Conservation (phyloP, 208 protist species). For the Herpetomonas tarakana region DNA sequence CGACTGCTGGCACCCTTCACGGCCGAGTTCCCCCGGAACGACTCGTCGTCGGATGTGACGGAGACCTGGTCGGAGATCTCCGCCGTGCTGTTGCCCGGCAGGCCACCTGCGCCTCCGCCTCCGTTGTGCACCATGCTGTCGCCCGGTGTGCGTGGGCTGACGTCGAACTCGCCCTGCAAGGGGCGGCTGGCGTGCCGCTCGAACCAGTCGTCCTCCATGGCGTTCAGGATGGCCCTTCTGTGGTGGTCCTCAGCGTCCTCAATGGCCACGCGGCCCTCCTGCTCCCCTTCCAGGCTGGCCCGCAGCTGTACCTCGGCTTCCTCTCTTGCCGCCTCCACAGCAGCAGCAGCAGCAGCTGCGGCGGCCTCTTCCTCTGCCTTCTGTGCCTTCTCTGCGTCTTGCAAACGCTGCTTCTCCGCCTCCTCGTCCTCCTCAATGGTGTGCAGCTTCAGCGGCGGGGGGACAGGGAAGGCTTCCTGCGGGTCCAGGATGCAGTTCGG, state of each 20-base stretch:
- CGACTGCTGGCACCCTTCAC: too few species aligned
- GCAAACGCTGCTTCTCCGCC: background rate
- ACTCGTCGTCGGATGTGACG: slow-evolving; percentile 68
- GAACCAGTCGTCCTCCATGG: slow-evolving; percentile 36
- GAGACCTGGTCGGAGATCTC: slow-evolving; percentile 49
- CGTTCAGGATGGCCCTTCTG: slow-evolving; percentile 21
- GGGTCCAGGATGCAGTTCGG: slow-evolving; percentile 30
- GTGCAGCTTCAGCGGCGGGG: slow-evolving; percentile 55
- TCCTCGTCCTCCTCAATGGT: slow-evolving; percentile 67
- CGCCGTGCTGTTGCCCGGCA: slow-evolving; percentile 1
- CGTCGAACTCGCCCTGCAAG: slow-evolving; percentile 52
- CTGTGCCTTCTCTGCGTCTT: background rate
- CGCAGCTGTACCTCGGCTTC: slow-evolving; percentile 13
- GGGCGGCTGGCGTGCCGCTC: slow-evolving; percentile 26
- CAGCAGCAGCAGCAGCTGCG: slow-evolving; percentile 1
- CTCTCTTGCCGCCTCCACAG: slow-evolving; percentile 12
- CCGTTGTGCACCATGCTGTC: background rate
- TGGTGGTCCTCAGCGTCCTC: slow-evolving; percentile 31
- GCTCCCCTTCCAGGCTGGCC: slow-evolving; percentile 13
- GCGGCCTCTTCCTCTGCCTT: slow-evolving; percentile 1
- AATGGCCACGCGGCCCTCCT: slow-evolving; percentile 39
- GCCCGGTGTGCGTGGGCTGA: slow-evolving; percentile 22
- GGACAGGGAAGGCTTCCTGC: slow-evolving; percentile 28
- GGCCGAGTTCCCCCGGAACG: slow-evolving; percentile 24
- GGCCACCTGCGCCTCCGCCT: background rate